Percentiles rank a stretch among this genome's conserved stretches.
phyloP scores from a whole-genome alignment of 805 yeast species.

The Kluyveromyces siamensis region DNA sequence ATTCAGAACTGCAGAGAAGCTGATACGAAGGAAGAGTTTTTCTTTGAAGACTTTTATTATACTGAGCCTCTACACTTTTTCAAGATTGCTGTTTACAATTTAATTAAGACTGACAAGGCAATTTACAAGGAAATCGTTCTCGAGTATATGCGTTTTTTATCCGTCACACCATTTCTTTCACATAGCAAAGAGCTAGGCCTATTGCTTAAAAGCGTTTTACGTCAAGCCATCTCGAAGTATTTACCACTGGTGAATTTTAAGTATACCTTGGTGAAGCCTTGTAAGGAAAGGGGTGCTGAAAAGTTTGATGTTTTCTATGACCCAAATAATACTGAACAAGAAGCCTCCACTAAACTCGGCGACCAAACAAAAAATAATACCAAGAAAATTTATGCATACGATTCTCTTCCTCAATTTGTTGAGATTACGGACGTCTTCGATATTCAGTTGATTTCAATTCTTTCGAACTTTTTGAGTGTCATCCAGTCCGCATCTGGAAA shows the following conservation, averaged over 20 bases:
- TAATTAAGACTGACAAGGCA: not conserved
- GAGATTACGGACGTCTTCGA: not conserved
- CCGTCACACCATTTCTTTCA: not conserved
- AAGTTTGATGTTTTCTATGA: not conserved
- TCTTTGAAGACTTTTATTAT: constrained; percentile 1
- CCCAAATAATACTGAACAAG: not conserved
- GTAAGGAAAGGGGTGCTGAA: not conserved
- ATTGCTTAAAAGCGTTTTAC: not conserved
- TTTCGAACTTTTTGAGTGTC: constrained; percentile 1
- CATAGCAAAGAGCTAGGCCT: not conserved
- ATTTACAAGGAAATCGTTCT: constrained; percentile 1
- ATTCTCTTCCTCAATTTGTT: not conserved
- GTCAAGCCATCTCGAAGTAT: not conserved
- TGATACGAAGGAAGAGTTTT: constrained; percentile 1
- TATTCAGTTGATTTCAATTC: not conserved
- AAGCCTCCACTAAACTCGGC: not conserved
- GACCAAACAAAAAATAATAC: not conserved
- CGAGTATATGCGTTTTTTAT: constrained; percentile 1
- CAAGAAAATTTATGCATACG: not conserved
- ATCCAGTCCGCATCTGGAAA: not conserved
- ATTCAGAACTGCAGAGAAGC: constrained; percentile 7
- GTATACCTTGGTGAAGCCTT: constrained; percentile 1
- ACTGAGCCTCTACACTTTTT: not conserved
- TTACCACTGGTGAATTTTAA: not conserved
- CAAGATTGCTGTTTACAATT: not conserved